Base-by-base conservation (phyloP, 805 yeast species). In the Wickerhamiella allomyrinae region DNA sequence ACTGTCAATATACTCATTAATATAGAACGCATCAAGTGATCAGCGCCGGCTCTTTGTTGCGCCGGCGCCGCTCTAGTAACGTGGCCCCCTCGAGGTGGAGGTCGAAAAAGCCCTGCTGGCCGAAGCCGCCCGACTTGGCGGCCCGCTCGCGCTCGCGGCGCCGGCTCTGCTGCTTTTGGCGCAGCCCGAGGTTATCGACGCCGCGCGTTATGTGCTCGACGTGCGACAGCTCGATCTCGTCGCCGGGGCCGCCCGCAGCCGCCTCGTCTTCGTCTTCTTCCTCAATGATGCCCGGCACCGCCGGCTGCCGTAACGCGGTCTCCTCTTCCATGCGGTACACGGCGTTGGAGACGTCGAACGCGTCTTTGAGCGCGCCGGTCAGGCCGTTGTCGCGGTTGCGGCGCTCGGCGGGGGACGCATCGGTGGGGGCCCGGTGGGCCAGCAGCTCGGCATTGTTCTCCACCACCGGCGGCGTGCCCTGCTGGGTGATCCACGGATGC, bases 341-440 rank as follows among this genome's bases (percentile, higher is more conserved):
- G 5, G 94, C 93, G 40, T 84, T 79, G 22, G 86, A 77, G 7
- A 84, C 76, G 53, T 84, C 94, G 58, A 84, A 84, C 10, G 87
- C 93, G 53, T 84, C 94, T 49, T 83, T 76, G 60, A 84, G 69
- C 0, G 85, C 84, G 39, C 77, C 79, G 1, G 86, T 85, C 2
- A 83, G 85, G 4, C 86, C 86, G 2, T 67, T 66, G 13, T 68
- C 57, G 15, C 59, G 57, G 45, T 33, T 40, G 19, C 49, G 48
- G 3, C 47, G 49, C 31, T 49, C 53, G 15, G 43, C 41, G 42
- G 45, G 19, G 9, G 53, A 43, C 15, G 51, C 41, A 21, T 40
- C 37, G 20, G 42, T 31, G 1, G 46, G 24, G 7, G 42, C 41
- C 3, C 42, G 31, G 2, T n/a, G 39, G 7, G 46, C 41, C 11